Evolutionary conservation across 1,284 basidiomycete genomes (phyloP).

Genomic region (Takashimella koratensis): DNA sequence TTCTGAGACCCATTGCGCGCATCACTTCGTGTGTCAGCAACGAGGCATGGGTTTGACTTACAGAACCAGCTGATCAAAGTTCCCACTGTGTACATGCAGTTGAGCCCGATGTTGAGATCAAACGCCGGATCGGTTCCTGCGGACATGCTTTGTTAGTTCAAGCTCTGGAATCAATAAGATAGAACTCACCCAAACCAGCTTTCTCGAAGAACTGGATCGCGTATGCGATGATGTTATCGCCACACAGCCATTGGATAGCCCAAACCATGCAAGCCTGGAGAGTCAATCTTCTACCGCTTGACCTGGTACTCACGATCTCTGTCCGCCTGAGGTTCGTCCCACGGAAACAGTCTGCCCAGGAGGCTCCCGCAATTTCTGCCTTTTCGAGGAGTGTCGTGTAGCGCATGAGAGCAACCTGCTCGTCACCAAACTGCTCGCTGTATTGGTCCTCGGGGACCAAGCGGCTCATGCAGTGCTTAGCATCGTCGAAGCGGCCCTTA

Average conservation of each 20-base stretch:
- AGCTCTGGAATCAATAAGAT: too few relatives aligned
- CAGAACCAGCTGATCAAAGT: too few relatives aligned
- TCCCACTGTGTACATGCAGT: too few relatives aligned
- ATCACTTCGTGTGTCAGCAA: too few relatives aligned
- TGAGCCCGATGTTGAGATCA: too few relatives aligned
- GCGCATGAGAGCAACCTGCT: slow-evolving; percentile 41
- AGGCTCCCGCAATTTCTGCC: slow-evolving; percentile 29
- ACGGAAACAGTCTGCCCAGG: slow-evolving; percentile 46
- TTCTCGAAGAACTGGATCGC: slow-evolving; percentile 15
- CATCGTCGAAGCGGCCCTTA: slow-evolving; percentile 10
- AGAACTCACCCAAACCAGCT: slow-evolving; percentile 45
- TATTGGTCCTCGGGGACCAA: too few relatives aligned
- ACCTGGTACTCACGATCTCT: slow-evolving; percentile 44
- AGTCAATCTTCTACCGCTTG: too few relatives aligned
- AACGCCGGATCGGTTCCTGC: too few relatives aligned
- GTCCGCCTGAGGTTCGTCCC: slow-evolving; percentile 42
- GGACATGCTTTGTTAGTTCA: too few relatives aligned
- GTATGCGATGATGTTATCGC: slow-evolving; percentile 5
- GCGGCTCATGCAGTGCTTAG: slow-evolving; percentile 1
- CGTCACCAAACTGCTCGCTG: slow-evolving; percentile 34
- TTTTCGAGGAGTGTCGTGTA: slow-evolving; percentile 38
- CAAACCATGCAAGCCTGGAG: too few relatives aligned
- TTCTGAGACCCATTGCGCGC: too few relatives aligned
- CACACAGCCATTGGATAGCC: slow-evolving; percentile 27
- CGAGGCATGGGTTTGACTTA: too few relatives aligned